A percentile compares a stretch with the other conserved stretches of the same genome.
Evolutionary conservation across 1,284 basidiomycete genomes (phyloP).

Genomic region (Sanghuangporus weigelae): DNA sequence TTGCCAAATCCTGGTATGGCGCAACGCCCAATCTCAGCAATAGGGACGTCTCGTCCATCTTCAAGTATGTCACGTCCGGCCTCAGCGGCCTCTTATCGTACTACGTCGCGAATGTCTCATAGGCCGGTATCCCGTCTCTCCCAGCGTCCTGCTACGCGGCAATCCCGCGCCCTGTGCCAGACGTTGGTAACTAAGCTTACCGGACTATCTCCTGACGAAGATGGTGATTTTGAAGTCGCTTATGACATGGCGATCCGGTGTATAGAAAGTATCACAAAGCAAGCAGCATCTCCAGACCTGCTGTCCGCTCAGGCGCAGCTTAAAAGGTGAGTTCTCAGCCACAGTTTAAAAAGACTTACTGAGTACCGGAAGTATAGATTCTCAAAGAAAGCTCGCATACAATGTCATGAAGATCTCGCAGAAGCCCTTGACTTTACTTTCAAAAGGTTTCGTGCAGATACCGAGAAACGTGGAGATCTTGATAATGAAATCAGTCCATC

Average conservation of each 20-base stretch:
- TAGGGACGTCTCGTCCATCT: conserved; percentile 18
- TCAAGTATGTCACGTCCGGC: conserved; percentile 28
- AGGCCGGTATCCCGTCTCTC: conserved; percentile 37
- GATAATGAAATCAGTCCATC: conserved; percentile 60
- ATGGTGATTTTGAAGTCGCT: conserved; percentile 40
- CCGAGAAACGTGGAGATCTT: conserved; percentile 47
- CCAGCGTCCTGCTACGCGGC: conserved; percentile 40
- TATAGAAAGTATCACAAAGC: conserved; percentile 47
- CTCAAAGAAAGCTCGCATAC: conserved; percentile 63
- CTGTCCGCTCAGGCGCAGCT: conserved; percentile 48
- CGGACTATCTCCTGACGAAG: conserved; percentile 29
- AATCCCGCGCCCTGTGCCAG: conserved; percentile 47
- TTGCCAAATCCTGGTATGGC: background rate
- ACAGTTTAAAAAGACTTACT: conserved; percentile 9
- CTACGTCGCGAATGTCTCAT: conserved; percentile 49
- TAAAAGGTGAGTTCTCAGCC: conserved; percentile 40
- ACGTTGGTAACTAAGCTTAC: conserved; percentile 51
- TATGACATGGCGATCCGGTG: conserved; percentile 50
- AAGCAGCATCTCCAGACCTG: conserved; percentile 51
- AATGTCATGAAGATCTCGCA: conserved; percentile 52
- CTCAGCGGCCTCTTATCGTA: conserved; percentile 39
- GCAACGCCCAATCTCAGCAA: background rate
- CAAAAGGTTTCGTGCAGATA: conserved; percentile 41
- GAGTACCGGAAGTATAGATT: conserved; percentile 33
- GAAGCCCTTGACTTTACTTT: conserved; percentile 52